Evolutionary conservation across 2,329 filamentous ascomycete genomes (phyloP), one percentile per base, ranked within the genome.

Genomic region (Cytospora chrysosperma): DNA sequence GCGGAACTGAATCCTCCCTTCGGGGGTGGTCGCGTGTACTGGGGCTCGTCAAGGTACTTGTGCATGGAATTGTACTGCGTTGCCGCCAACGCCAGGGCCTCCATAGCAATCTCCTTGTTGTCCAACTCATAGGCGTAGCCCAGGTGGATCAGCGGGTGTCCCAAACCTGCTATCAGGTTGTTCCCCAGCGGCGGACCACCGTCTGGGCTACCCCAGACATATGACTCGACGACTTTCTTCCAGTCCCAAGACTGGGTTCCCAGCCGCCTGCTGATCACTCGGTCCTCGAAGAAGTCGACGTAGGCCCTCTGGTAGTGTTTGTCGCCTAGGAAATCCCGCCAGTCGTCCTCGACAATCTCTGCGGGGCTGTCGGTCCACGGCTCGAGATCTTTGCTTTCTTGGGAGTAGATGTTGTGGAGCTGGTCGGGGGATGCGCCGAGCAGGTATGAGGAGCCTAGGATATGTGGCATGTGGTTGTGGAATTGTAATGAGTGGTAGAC

Each of bases 211-310:
- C 52, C 37, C 67, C 94, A 91, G 53, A 99, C 76, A 72, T 90
- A 98, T 66, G 93, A 85, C 3, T 86, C 79, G 10, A 96, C 79
- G 3, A 96, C 85, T 59, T 82, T 80, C 72, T 89, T 91, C 92
- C 95, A 97, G 72, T 97, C 85, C 73, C 97, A 98, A 40, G 86
- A 85, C 21, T 80, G 79, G 40, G 59, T 34, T 40, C 59, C 59
- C 49, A 59, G 54, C 27, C 59, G 55, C 30, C 80, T 78, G 75
- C 85, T 78, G 3, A 91, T 93, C 32, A 98, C 80, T 71, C 92
- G 87, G 74, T 99, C 95, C 74, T 99, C 95, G 72, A 96, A 98
- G 74, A 95, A 98, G 74, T 99, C 93, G 62, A 99, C 81, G 72
- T 89, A 99, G 0, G 93, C 94, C 65, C 94, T 85, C 76, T 99